phyloP scores from a whole-genome alignment of 2,329 filamentous ascomycete genomes.

The Hypoxylon rubiginosum region DNA sequence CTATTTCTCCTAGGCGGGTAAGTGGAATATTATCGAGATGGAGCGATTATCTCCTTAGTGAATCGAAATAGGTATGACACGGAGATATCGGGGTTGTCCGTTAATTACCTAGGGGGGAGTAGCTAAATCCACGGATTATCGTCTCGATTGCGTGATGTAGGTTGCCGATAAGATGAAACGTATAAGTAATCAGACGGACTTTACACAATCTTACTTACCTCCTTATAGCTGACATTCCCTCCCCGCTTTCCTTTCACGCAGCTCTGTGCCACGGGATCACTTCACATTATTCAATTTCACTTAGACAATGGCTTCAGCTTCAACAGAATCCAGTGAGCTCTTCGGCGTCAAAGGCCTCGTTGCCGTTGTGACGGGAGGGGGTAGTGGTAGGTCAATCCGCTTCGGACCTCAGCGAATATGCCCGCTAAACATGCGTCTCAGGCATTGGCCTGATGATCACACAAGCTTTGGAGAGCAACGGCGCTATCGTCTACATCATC shows the following conservation, averaged over 20 bases:
- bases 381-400: constrained; percentile 55
- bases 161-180: too few species aligned
- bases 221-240: too few species aligned
- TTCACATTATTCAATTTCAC: background rate
- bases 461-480: constrained; percentile 63
- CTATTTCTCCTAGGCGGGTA: background rate
- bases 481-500: constrained; percentile 66
- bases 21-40: background rate
- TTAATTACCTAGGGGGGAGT: too few species aligned
- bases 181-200: too few species aligned
- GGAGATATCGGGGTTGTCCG: too few species aligned
- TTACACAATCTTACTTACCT: too few species aligned
- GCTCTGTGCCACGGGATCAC: background rate
- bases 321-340: constrained; percentile 51
- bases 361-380: constrained; percentile 68
- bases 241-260: background rate
- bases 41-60: background rate
- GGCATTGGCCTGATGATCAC: constrained; percentile 67
- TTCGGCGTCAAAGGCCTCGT: constrained; percentile 66
- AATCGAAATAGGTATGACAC: too few species aligned
- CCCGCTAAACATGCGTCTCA: constrained; percentile 42
- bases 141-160: too few species aligned
- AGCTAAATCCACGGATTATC: too few species aligned
- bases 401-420: background rate
- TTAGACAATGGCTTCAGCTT: constrained; percentile 38